Percentiles rank a stretch among this genome's conserved stretches.
phyloP scores from a whole-genome alignment of 2,329 filamentous ascomycete species.

The Immersiporthe knoxdaviesiana region DNA sequence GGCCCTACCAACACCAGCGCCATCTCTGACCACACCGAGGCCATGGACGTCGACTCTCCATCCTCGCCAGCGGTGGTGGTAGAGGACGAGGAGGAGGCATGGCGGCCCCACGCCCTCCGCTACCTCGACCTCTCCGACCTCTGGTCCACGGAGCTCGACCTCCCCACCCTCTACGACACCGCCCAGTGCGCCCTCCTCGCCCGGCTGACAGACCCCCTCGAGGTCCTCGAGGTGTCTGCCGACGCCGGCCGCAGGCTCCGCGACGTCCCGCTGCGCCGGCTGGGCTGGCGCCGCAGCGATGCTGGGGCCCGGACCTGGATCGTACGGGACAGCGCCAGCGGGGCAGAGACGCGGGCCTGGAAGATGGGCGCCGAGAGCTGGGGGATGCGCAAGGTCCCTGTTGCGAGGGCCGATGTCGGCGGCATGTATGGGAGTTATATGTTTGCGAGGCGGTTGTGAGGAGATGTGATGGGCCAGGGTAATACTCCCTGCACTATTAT shows the following conservation, averaged over 20 bases:
- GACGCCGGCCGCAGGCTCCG: slow-evolving; percentile 68
- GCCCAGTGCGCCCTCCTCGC: slow-evolving; percentile 59
- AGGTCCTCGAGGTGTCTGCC: slow-evolving; percentile 75
- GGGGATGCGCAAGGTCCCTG: slow-evolving; percentile 90
- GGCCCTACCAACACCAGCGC: slow-evolving; percentile 43
- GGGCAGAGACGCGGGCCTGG: slow-evolving; percentile 60
- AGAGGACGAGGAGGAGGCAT: slow-evolving; percentile 44
- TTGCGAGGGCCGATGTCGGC: slow-evolving; percentile 88
- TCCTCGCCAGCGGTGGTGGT: slow-evolving; percentile 32
- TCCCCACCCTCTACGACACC: slow-evolving; percentile 56
- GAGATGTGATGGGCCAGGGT: no score
- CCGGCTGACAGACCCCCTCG: slow-evolving; percentile 65
- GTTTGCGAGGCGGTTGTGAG: slow-evolving; percentile 62
- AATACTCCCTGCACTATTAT: not conserved
- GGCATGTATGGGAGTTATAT: slow-evolving; percentile 83
- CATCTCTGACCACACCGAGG: slow-evolving; percentile 18
- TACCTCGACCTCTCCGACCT: slow-evolving; percentile 81
- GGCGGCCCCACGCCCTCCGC: slow-evolving; percentile 64
- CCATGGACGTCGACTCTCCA: slow-evolving; percentile 31
- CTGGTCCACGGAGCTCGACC: slow-evolving; percentile 61
- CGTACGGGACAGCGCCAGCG: slow-evolving; percentile 56
- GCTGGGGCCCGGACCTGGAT: slow-evolving; percentile 69
- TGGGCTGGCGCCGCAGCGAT: slow-evolving; percentile 74
- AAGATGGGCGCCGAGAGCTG: slow-evolving; percentile 85
- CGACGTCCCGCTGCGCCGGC: slow-evolving; percentile 59